Base-by-base conservation (phyloP, 805 yeast genomes). In the Candida khao-thaluensis region DNA sequence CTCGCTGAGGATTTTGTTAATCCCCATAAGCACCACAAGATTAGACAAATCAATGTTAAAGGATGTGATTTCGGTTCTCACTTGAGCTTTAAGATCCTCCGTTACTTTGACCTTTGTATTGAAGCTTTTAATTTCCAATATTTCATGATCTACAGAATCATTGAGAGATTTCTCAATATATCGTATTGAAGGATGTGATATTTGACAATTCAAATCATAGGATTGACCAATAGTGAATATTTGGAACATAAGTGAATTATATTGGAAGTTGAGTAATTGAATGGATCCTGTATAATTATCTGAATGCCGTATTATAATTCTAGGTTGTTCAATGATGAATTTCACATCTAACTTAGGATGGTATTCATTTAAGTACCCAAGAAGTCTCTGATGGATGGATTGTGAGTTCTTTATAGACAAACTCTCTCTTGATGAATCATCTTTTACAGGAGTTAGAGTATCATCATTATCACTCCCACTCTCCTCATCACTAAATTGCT, bases 191-290 rank as follows among this genome's bases (percentile, higher is more conserved):
- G 72, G 72, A 30, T 59, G 56, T 14, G 65, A 44, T 12, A 66
- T 40, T 35, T 63, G 62, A 38, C 68, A 66, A 20, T 53, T 59
- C 5, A 61, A 49, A 23, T 58, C 60, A 44, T 69, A 69, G 23
- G 59, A 60, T 36, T 66, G 49, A 11, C 52, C 43, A 2, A 66
- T 57, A 1, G 72, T 67, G 25, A 50, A 28, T 4, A 66, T 43
- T 30, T 60, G 67, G 27, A 69, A 47, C 40, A 62, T 54, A 38
- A 67, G 47, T 40, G 64, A 53, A 3, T 71, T 60, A 45, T 60
- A 66, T 1, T 66, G 54, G 21, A 62, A 53, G 38, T 59, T 57
- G 20, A 69, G 41, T 23, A 68, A 37, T 40, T 51, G 49, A 2
- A 44, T 43, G 9, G 46, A 36, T 4, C 41, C 36, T 2, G 35